A percentile compares a stretch with the other conserved stretches of the same genome.
phyloP scores from a whole-genome alignment of 148 eudicot species.

The Chenopodium formosanum region DNA sequence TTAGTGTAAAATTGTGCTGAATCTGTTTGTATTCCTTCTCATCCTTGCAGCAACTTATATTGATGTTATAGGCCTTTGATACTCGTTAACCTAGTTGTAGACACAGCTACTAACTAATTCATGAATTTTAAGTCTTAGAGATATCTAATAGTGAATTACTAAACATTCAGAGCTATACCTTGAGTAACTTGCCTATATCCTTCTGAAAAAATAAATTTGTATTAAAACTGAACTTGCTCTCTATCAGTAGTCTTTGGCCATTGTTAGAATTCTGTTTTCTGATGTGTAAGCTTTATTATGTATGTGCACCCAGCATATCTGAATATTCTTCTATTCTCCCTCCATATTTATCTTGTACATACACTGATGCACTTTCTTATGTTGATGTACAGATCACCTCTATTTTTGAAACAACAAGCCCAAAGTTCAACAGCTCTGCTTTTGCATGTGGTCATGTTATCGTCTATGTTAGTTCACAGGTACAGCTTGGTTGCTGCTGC shows the following conservation, averaged over 20 bases:
- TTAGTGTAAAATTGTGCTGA: not conserved
- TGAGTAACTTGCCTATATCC: not conserved
- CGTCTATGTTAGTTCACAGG: conserved; percentile 74
- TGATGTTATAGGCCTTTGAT: not conserved
- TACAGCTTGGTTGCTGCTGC: conserved; percentile 17
- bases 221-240: not conserved
- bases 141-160: not conserved
- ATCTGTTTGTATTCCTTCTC: not conserved
- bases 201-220: not conserved
- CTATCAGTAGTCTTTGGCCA: not conserved
- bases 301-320: not conserved
- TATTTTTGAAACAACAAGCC: conserved; percentile 35
- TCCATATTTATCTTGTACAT: not conserved
- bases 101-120: not conserved
- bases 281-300: not conserved
- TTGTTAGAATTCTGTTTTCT: not conserved
- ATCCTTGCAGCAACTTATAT: not conserved
- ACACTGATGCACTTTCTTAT: conserved; percentile 1
- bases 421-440: conserved; percentile 33
- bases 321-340: conserved; percentile 1
- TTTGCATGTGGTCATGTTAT: conserved; percentile 70
- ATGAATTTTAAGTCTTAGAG: not conserved
- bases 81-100: not conserved
- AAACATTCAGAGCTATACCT: not conserved
- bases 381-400: conserved; percentile 52